These are phyloP conservation scores for Magnolia sinica DNA, from an alignment of 164 flowering plant genomes.

Conservation along the genomic window DNA sequence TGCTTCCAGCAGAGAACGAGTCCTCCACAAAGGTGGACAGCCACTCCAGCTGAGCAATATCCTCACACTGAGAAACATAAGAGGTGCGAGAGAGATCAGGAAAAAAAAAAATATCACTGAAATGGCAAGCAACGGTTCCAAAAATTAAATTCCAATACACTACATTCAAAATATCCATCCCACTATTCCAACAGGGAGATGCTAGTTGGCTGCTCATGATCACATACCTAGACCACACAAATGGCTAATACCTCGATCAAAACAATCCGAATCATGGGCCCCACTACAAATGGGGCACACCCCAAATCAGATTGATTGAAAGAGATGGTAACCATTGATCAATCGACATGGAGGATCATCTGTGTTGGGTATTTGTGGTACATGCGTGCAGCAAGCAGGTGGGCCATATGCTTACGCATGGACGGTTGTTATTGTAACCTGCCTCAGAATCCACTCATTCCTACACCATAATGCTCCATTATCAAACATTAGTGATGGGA, in stretches of 20 bases:
- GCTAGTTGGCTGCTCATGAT: no score
- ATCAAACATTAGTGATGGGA: no score
- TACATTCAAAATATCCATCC: no score
- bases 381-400: no score
- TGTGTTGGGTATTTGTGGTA: background rate
- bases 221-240: no score
- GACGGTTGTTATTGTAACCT: background rate
- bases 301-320: background rate
- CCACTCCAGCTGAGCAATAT: slow-evolving; percentile 89
- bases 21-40: slow-evolving; percentile 86
- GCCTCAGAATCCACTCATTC: background rate
- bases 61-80: slow-evolving; percentile 61
- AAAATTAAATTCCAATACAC: no score
- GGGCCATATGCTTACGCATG: background rate
- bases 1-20: slow-evolving; percentile 64
- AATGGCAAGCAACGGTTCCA: no score
- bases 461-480: background rate
- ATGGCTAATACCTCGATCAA: background rate
- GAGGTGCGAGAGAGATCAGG: no score
- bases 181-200: no score
- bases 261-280: background rate
- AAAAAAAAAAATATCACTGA: no score
- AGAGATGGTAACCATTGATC: background rate
- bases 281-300: background rate
- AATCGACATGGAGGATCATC: background rate